A percentile compares a stretch with the other conserved stretches of the same genome.
Evolutionary conservation across 208 protist species (phyloP).

Genomic region (Trypanosomatidae sp.): DNA sequence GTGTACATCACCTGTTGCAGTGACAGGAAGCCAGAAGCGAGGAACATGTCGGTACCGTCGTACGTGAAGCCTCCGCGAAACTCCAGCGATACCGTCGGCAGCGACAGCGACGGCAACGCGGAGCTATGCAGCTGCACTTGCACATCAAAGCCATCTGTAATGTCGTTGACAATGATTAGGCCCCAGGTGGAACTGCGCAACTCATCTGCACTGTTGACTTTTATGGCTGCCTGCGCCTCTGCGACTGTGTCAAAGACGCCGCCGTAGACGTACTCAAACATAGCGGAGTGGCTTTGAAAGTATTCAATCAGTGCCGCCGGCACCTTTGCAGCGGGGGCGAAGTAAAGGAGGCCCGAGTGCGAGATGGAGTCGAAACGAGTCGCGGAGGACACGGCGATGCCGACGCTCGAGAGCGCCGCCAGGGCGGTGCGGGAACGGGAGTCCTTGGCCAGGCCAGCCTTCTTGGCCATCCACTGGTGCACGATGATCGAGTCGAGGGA

Average conservation of each 20-base stretch:
- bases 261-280: constrained; percentile 65
- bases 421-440: constrained; percentile 24
- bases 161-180: constrained; percentile 34
- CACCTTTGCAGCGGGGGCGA: constrained; percentile 52
- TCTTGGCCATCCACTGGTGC: constrained; percentile 68
- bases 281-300: constrained; percentile 21
- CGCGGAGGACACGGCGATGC: constrained; percentile 32
- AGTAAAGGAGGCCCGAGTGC: constrained; percentile 55
- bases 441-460: constrained; percentile 25
- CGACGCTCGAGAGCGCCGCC: constrained; percentile 28
- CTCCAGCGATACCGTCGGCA: constrained; percentile 26
- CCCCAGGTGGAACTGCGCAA: constrained; percentile 25
- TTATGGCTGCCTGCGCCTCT: constrained; percentile 45
- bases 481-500: constrained; percentile 53
- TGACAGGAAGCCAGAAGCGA: constrained; percentile 67
- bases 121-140: constrained; percentile 56
- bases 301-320: constrained; percentile 35
- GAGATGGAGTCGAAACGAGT: constrained; percentile 55
- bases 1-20: constrained; percentile 66
- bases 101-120: constrained; percentile 40
- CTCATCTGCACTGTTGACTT: constrained; percentile 11
- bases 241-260: constrained; percentile 60
- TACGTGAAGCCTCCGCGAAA: constrained; percentile 45
- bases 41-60: constrained; percentile 68
- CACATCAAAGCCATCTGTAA: constrained; percentile 55